Conservation (phyloP, 75 land plant genomes). For the Chamaecyparis obtusa region DNA sequence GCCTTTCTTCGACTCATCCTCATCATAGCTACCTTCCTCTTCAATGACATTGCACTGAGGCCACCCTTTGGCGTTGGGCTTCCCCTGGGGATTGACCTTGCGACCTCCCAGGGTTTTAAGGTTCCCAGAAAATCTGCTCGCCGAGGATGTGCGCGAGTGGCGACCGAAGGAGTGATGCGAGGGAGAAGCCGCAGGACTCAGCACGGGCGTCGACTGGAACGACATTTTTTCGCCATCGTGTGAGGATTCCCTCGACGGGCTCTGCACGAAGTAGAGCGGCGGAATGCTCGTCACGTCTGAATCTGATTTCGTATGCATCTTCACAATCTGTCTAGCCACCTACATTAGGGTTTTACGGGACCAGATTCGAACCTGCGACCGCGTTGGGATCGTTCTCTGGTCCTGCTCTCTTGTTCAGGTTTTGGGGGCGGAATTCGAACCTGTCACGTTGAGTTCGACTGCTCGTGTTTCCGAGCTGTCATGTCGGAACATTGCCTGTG, state of each 20-base stretch:
- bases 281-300: slow-evolving; percentile 72
- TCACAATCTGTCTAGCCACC: slow-evolving; percentile 4
- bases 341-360: background rate
- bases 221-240: slow-evolving; percentile 72
- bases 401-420: background rate
- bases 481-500: background rate
- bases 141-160: slow-evolving; percentile 62
- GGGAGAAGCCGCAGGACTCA: slow-evolving; percentile 68
- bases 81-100: slow-evolving; percentile 19
- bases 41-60: slow-evolving; percentile 60
- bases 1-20: slow-evolving; percentile 30
- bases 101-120: slow-evolving; percentile 42
- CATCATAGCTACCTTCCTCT: slow-evolving; percentile 57
- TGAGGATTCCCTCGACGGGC: slow-evolving; percentile 68
- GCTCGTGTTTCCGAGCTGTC: background rate
- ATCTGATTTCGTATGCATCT: slow-evolving; percentile 63
- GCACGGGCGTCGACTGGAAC: slow-evolving; percentile 49
- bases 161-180: slow-evolving; percentile 59
- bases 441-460: background rate
- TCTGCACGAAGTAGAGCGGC: slow-evolving; percentile 59
- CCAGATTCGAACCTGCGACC: background rate
- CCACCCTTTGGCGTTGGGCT: slow-evolving; percentile 56
- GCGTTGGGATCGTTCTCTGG: background rate
- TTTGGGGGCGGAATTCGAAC: background rate
- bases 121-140: slow-evolving; percentile 56